Percentiles rank a stretch among this genome's conserved stretches.
phyloP scores from a whole-genome alignment of 1,284 basidiomycete species.

The Ganoderma multipileum region DNA sequence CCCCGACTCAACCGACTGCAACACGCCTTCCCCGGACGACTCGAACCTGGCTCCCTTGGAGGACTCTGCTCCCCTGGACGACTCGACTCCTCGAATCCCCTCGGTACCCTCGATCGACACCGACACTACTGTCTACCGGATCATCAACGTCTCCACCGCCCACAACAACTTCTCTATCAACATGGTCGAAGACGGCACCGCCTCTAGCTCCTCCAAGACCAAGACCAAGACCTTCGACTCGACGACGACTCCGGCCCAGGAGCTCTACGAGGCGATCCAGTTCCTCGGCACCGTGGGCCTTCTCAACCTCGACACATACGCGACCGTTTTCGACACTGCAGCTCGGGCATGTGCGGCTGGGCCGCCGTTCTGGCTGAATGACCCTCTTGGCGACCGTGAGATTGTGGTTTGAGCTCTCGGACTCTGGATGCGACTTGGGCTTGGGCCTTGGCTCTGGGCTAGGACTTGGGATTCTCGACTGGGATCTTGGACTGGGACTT shows the following conservation, averaged over 20 bases:
- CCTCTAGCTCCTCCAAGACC: neutral
- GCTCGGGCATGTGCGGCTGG: neutral
- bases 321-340: neutral
- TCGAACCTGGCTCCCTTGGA: neutral
- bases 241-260: neutral
- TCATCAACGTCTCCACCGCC: neutral
- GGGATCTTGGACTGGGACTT: neutral
- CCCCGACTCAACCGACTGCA: neutral
- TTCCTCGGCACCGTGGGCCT: neutral
- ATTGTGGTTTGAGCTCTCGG: neutral
- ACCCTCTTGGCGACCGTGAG: neutral
- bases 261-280: neutral
- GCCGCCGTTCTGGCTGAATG: neutral
- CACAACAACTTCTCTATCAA: neutral
- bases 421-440: neutral
- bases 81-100: neutral
- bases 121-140: neutral
- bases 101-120: neutral
- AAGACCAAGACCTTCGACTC: neutral
- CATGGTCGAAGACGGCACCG: neutral
- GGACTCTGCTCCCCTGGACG: neutral
- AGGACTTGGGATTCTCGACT: neutral
- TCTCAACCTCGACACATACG: slow-evolving; percentile 4
- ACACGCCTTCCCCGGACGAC: neutral
- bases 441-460: neutral